phyloP scores from a whole-genome alignment of 83 land plant genomes.

The Diphasiastrum complanatum region DNA sequence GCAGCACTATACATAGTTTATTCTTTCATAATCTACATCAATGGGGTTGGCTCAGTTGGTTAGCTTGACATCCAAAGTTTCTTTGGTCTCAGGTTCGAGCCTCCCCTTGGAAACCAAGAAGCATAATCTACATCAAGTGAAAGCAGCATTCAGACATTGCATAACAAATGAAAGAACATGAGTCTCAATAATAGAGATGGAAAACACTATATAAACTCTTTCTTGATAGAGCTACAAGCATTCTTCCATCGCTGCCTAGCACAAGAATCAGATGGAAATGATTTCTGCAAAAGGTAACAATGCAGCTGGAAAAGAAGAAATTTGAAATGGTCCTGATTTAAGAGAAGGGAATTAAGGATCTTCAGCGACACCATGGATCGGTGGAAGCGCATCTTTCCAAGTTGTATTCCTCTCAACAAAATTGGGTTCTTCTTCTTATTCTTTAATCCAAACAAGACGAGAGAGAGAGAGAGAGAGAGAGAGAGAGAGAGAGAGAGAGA shows the following conservation, averaged over 20 bases:
- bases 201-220: not conserved
- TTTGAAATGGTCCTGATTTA: not conserved
- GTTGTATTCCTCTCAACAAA: constrained; percentile 1
- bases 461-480: too few relatives aligned
- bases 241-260: constrained; percentile 6
- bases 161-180: not conserved
- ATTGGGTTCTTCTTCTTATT: constrained; percentile 9
- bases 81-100: too few relatives aligned
- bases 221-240: constrained; percentile 3
- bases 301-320: not conserved
- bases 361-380: not conserved
- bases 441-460: too few relatives aligned
- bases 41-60: too few relatives aligned
- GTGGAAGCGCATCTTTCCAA: constrained; percentile 14
- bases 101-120: too few relatives aligned
- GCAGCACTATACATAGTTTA: constrained; percentile 10
- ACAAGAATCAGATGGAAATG: constrained; percentile 1
- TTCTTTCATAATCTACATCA: constrained; percentile 2
- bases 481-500: too few relatives aligned
- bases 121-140: not conserved
- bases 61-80: too few relatives aligned
- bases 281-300: not conserved
- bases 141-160: not conserved
- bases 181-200: not conserved
- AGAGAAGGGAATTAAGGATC: not conserved